phyloP scores from a whole-genome alignment of 345 rosid genomes.

The Pistacia integerrima region DNA sequence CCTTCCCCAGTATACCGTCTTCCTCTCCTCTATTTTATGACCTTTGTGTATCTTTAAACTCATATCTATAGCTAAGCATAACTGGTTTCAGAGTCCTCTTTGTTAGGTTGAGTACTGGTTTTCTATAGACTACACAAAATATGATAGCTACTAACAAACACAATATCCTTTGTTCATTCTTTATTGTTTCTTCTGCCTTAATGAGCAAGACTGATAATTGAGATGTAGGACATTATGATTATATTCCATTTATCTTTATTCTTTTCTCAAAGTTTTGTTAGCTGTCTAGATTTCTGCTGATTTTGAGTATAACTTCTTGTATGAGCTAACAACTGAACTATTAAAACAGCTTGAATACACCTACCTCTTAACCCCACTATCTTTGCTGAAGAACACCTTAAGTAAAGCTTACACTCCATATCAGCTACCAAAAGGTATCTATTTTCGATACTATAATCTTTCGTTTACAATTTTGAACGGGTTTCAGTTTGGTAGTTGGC shows the following conservation, averaged over 20 bases:
- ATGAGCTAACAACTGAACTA: not conserved
- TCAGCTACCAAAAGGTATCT: slow-evolving; percentile 29
- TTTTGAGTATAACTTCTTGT: slow-evolving; percentile 9
- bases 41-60: not conserved
- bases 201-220: slow-evolving; percentile 13
- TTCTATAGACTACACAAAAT: not conserved
- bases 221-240: slow-evolving; percentile 18
- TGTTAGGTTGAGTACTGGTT: slow-evolving; percentile 6
- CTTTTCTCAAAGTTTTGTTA: slow-evolving; percentile 8
- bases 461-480: slow-evolving; percentile 5
- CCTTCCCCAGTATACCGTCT: not conserved
- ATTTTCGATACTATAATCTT: slow-evolving; percentile 15
- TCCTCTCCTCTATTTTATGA: not conserved
- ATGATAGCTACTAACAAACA: not conserved
- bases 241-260: slow-evolving; percentile 13
- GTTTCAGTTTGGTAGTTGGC: slow-evolving; percentile 29
- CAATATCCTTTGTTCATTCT: not conserved
- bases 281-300: slow-evolving; percentile 12
- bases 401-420: slow-evolving; percentile 16
- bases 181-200: slow-evolving; percentile 9
- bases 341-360: not conserved
- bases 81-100: not conserved
- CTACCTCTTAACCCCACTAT: slow-evolving; percentile 1
- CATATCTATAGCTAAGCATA: not conserved
- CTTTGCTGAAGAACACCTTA: not conserved